Evolutionary conservation across 305 asterid species (phyloP), one percentile per base, ranked within the genome.

Genomic region (Rubia peregrina): DNA sequence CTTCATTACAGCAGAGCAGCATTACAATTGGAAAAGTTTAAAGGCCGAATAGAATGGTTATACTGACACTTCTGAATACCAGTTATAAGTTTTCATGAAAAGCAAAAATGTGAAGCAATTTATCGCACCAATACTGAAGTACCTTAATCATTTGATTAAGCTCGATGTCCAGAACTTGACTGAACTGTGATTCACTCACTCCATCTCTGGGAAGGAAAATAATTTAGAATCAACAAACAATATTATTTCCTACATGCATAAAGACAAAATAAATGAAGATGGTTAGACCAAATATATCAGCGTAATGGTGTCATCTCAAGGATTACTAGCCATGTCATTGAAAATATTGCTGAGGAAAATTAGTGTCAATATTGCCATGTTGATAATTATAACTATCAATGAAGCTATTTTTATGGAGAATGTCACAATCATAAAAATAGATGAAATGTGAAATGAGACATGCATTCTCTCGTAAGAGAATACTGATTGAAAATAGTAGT

Each of bases 121-220:
- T n/a, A 43, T 66, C 13, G 68, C 68, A 53, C 36, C 6, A 38
- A 44, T 7, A 42, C 49, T 51, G 21, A 74, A 72, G 68, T 81
- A 90, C 98, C 97, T 92, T 90, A 75, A 88, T 87, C 79, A 92
- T 90, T 85, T 92, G 98, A 82, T 86, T 84, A 69, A 90, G 83
- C 77, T 92, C 98, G 21, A 80, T 70, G 80, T 88, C 81, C 71
- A 92, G 64, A 80, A 92, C 95, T 81, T 92, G 90, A 77, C 76
- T 64, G 69, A 92, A 92, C 77, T 92, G 98, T 66, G 96, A 88
- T 75, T 90, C 97, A 51, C 96, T 83, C 69, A 90, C 97, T 19
- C 98, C 98, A 79, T 92, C 98, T 88, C 98, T 92, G 88, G 65
- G 71, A 74, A 76, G 44, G 44, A 42, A 48, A 67, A 48, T 0